Base-by-base conservation (phyloP, 768 basidiomycete genomes). In the Mycena rebaudengoi region DNA sequence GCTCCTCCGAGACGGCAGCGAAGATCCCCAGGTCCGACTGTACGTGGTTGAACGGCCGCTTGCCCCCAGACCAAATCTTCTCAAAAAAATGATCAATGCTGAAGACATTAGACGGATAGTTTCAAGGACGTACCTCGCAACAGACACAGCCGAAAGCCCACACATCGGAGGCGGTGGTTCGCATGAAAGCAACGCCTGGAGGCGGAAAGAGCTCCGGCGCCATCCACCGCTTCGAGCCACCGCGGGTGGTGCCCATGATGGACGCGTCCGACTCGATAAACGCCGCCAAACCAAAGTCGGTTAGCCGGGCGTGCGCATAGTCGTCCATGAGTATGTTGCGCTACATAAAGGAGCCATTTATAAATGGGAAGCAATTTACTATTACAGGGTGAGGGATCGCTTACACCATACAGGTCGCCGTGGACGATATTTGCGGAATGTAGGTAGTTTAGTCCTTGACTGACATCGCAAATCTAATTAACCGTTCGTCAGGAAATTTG, bases 281-380 rank as follows among this genome's bases (percentile, higher is more conserved):
- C 10, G 21, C 18, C 2, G 52, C 52, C 21, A 54, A 28, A 6
- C 52, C 52, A n/a, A 54, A 54, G 30, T 54, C 52, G 5, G 39
- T 25, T 18, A 54, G 25, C 28, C 37, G 21, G 2, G 52, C 39
- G 4, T 20, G 32, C 18, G 44, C 56, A n/a, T 37, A 10, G 25
- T 29, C n/a, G 23, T 58, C 35, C 10, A 58, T 48, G 20, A 58
- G 45, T 35, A 58, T 58, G 20, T 58, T 58, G 3, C 56, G 56
- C 56, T 58, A 11, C n/a, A n/a, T n/a, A 14, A 35, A 20, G 13
- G 3, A 12, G 8, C 20, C 13, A 48, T 8, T 44, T 25, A 5
- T 13, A 25, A 25, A 20, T 5, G 18, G 10, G 8, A 26, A n/a
- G 10, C 28, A n/a, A n/a, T n/a, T n/a, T n/a, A n/a, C n/a, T n/a